A percentile compares a stretch with the other conserved stretches of the same genome.
phyloP scores from a whole-genome alignment of 1,284 basidiomycete species.

The Ceratorhiza oryzae-sativae region DNA sequence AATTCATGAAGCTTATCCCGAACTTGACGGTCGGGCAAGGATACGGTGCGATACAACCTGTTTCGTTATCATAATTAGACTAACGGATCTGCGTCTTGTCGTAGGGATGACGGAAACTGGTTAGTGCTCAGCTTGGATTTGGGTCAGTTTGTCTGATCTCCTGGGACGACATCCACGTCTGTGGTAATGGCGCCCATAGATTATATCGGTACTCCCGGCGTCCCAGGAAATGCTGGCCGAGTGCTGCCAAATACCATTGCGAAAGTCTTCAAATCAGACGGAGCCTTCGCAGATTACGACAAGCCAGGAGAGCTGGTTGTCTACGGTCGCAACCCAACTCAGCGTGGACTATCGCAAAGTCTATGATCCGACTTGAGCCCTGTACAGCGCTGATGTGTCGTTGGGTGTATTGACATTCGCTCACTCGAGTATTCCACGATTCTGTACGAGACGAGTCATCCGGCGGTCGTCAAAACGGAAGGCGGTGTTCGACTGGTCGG shows the following conservation, averaged over 20 bases:
- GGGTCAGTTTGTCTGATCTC: no score
- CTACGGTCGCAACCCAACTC: conserved; percentile 94
- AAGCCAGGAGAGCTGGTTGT: no score
- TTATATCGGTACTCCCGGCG: no score
- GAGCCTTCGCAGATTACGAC: no score
- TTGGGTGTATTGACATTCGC: conserved; percentile 96
- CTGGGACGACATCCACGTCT: no score
- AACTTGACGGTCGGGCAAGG: conserved; percentile 68
- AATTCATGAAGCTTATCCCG: conserved; percentile 64
- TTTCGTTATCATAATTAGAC: not conserved
- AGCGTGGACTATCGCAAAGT: conserved; percentile 99
- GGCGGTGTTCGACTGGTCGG: conserved; percentile 57
- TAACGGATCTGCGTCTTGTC: not conserved
- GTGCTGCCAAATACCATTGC: no score
- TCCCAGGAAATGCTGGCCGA: no score
- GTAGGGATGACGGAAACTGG: conserved; percentile 59
- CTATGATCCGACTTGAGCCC: conserved; percentile 98
- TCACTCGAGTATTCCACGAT: conserved; percentile 98
- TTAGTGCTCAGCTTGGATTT: conserved; percentile 51
- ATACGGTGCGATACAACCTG: conserved; percentile 57
- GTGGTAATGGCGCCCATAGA: no score
- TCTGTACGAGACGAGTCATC: conserved; percentile 86
- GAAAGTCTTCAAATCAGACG: no score
- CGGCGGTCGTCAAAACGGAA: conserved; percentile 22
- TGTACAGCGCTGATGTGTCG: conserved; percentile 94